Evolutionary conservation across 257 asterid genomes (phyloP), one percentile per base, ranked within the genome.

Genomic region (Rauvolfia tetraphylla): DNA sequence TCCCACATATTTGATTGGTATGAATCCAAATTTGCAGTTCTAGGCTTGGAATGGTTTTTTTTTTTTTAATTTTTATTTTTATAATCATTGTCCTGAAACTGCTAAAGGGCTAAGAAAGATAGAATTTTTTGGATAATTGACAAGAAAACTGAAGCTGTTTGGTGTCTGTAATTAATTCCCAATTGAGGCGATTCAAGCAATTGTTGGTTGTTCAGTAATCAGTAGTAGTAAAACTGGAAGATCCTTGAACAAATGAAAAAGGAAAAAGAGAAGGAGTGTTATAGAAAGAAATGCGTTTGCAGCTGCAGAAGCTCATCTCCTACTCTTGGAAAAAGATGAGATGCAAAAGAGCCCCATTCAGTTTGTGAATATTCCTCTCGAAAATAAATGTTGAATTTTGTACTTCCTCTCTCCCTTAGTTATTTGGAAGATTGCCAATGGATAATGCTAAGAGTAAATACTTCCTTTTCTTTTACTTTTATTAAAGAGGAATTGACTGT

Each of bases 101-200:
- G 65, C 29, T 3, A 72, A 72, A 72, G 48, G 65, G 0, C 20
- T 13, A 12, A 58, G 48, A 67, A 73, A 72, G 31, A 25, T 22
- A 54, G 48, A 68, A n/a, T 44, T 41, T 33, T 76, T 25, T 77
- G 76, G 56, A 61, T 34, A 14, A 23, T 34, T 61, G 67, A 57
- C 51, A 46, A 4, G 33, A 53, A 67, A 41, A 12, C 3, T 76
- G 39, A 18, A 62, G 13, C 14, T 20, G 17, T 29, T 20, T 11
- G 13, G 0, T 33, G 48, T 34, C 53, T n/a, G n/a, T 56, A 3
- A 31, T 63, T 63, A 31, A 31, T 39, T 36, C 54, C 36, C n/a
- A 36, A 15, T 5, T 36, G 7, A 11, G 46, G 46, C 29, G 29
- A n/a, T n/a, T n/a, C 22, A 20, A 13, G 75, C 13, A 49, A 34